phyloP scores from a whole-genome alignment of 2,329 filamentous ascomycete species.

The Colletotrichum sidae region DNA sequence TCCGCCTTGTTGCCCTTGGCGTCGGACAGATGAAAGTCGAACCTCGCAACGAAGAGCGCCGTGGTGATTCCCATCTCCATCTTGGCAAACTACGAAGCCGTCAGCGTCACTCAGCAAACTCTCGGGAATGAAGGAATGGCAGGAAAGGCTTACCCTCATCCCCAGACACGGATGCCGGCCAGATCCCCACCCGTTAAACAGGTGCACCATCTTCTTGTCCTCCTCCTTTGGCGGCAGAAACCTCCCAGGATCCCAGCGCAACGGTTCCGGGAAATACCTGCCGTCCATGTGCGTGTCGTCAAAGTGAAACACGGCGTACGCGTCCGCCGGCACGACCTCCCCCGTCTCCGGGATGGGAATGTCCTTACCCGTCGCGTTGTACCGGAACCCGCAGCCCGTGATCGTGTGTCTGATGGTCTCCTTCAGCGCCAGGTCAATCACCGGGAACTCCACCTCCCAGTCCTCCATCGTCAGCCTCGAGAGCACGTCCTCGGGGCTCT shows the following conservation, averaged over 20 bases:
- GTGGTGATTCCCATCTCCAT: conserved; percentile 63
- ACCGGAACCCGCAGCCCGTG: conserved; percentile 61
- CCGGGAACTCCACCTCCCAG: conserved; percentile 67
- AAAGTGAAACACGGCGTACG: conserved; percentile 58
- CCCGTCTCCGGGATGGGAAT: conserved; percentile 57
- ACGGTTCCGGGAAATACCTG: conserved; percentile 59
- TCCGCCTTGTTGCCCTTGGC: conserved; percentile 45
- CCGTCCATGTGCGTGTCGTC: conserved; percentile 63
- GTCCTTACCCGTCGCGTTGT: conserved; percentile 59
- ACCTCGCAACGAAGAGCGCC: conserved; percentile 61
- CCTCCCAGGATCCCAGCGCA: conserved; percentile 61
- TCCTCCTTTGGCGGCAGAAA: conserved; percentile 60
- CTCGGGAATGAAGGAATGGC: background rate
- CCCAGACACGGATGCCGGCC: conserved; percentile 49
- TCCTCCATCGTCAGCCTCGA: conserved; percentile 59
- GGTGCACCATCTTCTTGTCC: conserved; percentile 48
- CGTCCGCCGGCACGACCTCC: conserved; percentile 61
- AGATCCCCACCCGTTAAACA: conserved; percentile 50
- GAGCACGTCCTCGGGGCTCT: conserved; percentile 52
- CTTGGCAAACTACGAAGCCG: conserved; percentile 57
- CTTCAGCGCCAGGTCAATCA: conserved; percentile 62
- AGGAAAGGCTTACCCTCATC: conserved; percentile 40
- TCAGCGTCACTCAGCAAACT: conserved; percentile 18
- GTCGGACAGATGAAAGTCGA: conserved; percentile 59
- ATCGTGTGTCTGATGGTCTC: conserved; percentile 65